Evolutionary conservation across 768 basidiomycete genomes (phyloP).

Genomic region (Podaxis sp.): DNA sequence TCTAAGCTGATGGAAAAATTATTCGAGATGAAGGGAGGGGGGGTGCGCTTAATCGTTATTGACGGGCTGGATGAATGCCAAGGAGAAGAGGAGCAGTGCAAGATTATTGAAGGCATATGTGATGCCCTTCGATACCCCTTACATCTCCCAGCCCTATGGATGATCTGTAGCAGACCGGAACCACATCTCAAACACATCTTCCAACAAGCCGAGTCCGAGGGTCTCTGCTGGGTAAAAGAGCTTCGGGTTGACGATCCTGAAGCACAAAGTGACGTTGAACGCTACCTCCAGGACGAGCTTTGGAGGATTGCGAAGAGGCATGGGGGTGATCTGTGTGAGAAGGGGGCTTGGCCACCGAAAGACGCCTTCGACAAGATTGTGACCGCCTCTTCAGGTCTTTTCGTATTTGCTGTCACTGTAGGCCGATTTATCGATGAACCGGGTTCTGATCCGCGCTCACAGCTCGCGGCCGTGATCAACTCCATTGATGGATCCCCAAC

Average conservation of each 20-base stretch:
- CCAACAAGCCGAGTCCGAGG: not conserved
- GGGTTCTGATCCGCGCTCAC: not conserved
- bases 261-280: not conserved
- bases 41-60: not conserved
- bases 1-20: too few relatives aligned
- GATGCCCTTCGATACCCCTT: not conserved
- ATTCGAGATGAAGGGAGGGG: too few relatives aligned
- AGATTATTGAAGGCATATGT: not conserved
- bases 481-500: not conserved
- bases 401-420: not conserved
- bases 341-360: not conserved
- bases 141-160: not conserved
- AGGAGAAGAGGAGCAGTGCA: not conserved
- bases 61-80: not conserved
- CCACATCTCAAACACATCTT: not conserved
- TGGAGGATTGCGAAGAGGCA: not conserved
- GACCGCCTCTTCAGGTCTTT: not conserved
- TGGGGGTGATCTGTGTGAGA: not conserved
- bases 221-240: not conserved
- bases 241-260: not conserved
- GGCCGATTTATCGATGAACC: not conserved
- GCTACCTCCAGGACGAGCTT: not conserved
- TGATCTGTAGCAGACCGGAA: not conserved
- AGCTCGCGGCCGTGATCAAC: not conserved
- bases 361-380: not conserved